Evolutionary conservation across 345 rosid genomes (phyloP), one percentile per base, ranked within the genome.

Genomic region (Trapa incisa): DNA sequence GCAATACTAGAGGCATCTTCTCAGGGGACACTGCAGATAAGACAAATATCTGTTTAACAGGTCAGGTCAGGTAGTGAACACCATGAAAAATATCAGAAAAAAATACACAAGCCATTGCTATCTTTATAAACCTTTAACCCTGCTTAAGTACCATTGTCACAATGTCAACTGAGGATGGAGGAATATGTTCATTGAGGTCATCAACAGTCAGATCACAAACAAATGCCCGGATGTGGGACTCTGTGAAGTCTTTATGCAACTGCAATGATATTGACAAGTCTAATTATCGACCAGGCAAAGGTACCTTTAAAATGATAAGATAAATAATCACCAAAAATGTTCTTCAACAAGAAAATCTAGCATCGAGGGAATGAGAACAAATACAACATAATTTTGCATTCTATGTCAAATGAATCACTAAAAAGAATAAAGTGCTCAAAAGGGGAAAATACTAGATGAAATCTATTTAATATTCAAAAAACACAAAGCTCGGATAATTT

Each of bases 1-100:
- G 85, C 80, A 93, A 72, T 43, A 87, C 87, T 42, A 80, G 69
- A 68, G 89, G 80, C 98, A 93, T 90, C 83, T 87, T 88, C 80
- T 90, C 97, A 42, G 97, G 97, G 17, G 95, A 88, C 69, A 90
- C 89, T 76, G 97, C 97, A 78, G 97, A 88, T 77, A 90, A 83
- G 53, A 90, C 83, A 80, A 93, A 93, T 73, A 90, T 89, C 96
- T 93, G 83, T 85, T 87, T 83, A 80, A 81, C 80, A 81, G 48
- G 87, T 85, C 80, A 81, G 48, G 87, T 85, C 78, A 85, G 83
- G 80, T 70, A 61, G 72, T 64, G 75, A 73, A 74, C 50, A 35
- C 61, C 61, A 53, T 2, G 70, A 74, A 11, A 41, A 13, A 66
- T 29, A 58, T 48, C 66, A 65, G 61, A 56, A 53, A 47, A 50